These are phyloP conservation scores for Epithele typhae DNA, from an alignment of 768 basidiomycete species.

Conservation along the genomic window DNA sequence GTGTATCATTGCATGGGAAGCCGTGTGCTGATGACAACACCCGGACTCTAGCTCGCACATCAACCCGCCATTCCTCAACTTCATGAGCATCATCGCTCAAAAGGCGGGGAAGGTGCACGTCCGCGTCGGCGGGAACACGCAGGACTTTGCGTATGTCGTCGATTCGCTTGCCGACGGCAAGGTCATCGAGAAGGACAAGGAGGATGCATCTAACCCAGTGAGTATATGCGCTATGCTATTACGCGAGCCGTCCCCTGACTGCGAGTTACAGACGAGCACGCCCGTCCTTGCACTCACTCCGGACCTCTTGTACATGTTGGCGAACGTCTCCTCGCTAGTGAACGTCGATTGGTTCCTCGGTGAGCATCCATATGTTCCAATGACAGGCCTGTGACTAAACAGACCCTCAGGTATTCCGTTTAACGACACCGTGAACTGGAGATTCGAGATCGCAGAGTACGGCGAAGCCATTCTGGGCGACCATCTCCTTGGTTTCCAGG, in stretches of 20 bases:
- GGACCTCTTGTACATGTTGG: slow-evolving; percentile 56
- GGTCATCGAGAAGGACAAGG: slow-evolving; percentile 21
- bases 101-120: slow-evolving; percentile 36
- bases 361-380: slow-evolving; percentile 5
- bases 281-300: slow-evolving; percentile 44
- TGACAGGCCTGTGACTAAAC: slow-evolving; percentile 19
- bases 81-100: slow-evolving; percentile 38
- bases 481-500: slow-evolving; percentile 60
- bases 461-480: slow-evolving; percentile 62
- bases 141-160: slow-evolving; percentile 38
- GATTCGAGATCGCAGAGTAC: slow-evolving; percentile 49
- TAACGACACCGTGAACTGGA: slow-evolving; percentile 55
- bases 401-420: slow-evolving; percentile 52
- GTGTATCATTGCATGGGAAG: neutral
- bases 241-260: neutral
- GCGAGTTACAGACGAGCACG: slow-evolving; percentile 40
- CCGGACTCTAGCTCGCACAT: slow-evolving; percentile 8
- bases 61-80: slow-evolving; percentile 39
- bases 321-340: slow-evolving; percentile 38
- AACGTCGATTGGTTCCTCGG: slow-evolving; percentile 45
- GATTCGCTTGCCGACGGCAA: slow-evolving; percentile 16
- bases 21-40: neutral
- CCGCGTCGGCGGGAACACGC: slow-evolving; percentile 44
- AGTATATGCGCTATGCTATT: slow-evolving; percentile 35
- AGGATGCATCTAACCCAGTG: slow-evolving; percentile 32